Conservation (phyloP, 306 rosid genomes). For the Fagus sylvatica region DNA sequence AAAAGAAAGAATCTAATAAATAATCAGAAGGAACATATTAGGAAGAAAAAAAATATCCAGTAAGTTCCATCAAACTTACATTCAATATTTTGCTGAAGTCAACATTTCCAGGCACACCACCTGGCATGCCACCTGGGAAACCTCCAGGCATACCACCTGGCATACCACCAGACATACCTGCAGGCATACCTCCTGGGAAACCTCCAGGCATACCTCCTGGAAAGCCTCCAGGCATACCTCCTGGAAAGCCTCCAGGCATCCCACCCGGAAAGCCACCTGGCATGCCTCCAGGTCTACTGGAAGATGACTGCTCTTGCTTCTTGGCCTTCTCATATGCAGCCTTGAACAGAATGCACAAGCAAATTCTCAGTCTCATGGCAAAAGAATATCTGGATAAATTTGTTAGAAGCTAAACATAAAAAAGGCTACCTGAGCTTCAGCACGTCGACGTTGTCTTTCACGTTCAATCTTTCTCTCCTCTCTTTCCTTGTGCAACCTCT, state of each 20-base stretch:
- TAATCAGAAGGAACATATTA: constrained; percentile 4
- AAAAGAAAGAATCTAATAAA: neutral
- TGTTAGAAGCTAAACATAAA: constrained; percentile 7
- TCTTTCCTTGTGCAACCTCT: constrained; percentile 81
- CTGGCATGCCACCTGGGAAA: constrained; percentile 32
- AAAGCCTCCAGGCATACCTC: constrained; percentile 49
- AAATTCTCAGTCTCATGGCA: constrained; percentile 19
- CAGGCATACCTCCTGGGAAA: constrained; percentile 28
- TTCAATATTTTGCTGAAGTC: constrained; percentile 87
- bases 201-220: constrained; percentile 48
- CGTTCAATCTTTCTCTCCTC: constrained; percentile 59
- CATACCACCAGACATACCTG: constrained; percentile 32
- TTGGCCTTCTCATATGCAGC: constrained; percentile 92
- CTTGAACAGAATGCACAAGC: constrained; percentile 36
- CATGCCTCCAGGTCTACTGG: constrained; percentile 67
- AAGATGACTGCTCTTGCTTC: constrained; percentile 78
- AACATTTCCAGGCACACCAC: constrained; percentile 85
- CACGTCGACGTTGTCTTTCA: constrained; percentile 75
- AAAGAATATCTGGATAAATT: neutral
- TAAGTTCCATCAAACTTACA: constrained; percentile 43
- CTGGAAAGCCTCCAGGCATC: constrained; percentile 58
- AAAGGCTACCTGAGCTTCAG: constrained; percentile 74
- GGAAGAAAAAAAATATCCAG: neutral
- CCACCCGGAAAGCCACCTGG: constrained; percentile 66
- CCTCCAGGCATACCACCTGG: constrained; percentile 32